Base-by-base conservation (phyloP, 169 alveolate genomes). In the Cryptosporidium muris region DNA sequence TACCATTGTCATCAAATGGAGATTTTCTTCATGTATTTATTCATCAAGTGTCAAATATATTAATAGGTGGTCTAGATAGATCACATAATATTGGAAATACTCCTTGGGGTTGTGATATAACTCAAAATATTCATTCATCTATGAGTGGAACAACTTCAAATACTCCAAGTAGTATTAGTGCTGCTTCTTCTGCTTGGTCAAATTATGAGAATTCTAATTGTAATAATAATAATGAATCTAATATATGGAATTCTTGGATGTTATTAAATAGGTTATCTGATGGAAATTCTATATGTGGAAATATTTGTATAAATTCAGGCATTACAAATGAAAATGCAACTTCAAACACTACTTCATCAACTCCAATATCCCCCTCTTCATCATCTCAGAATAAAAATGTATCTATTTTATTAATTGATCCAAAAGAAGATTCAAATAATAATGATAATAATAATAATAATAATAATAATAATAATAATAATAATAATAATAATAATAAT, bases 11-110 rank as follows among this genome's bases (percentile, higher is more conserved):
- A 3, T 45, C 85, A 16, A 68, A 74, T 2, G 85, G 85, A 0
- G 85, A 74, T 43, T 74, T 74, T 60, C 54, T 74, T 74, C 85
- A 74, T 60, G 85, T 60, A 37, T 74, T 45, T 60, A 56, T 74
- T 36, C 74, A 74, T 60, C 85, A 74, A 9, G 60, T 68, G 3
- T 74, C 85, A 54, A 74, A 58, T 38, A 58, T 54, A 4, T 48
- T 48, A 49, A 74, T 74, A 11, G 85, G 68, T 6, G 85, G 85
- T n/a, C 6, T 74, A 9, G 85, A 62, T 4, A 74, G 85, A 48
- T 40, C 85, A 58, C 16, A 58, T 54, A 37, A 37, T 45, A 25
- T 58, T 37, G 25, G 37, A n/a, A 6, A 74, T 7, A 74, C 54
- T 49, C 38, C 54, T 43, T 74, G 85, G 85, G 43, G 36, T 45